A percentile compares a stretch with the other conserved stretches of the same genome.
These are phyloP conservation scores for Candida tibetensis DNA, from an alignment of 805 yeast species.

Conservation along the genomic window DNA sequence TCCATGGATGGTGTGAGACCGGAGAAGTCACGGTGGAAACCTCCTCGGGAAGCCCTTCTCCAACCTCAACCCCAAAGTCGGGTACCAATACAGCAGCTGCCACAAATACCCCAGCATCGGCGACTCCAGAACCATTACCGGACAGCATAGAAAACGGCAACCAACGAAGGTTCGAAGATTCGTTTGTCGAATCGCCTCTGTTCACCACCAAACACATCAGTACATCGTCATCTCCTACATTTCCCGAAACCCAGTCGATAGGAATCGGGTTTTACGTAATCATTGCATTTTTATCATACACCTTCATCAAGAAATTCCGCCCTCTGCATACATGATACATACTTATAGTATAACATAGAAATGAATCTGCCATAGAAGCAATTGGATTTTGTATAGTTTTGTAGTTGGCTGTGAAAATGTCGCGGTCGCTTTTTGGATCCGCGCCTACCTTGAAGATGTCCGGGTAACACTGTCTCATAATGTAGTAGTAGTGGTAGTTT, in stretches of 20 bases:
- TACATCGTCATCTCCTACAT: not conserved
- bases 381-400: not conserved
- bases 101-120: slow-evolving; percentile 6
- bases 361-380: not conserved
- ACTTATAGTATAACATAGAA: not conserved
- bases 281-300: slow-evolving; percentile 16
- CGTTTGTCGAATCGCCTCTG: not conserved
- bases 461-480: not conserved
- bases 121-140: slow-evolving; percentile 16
- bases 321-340: not conserved
- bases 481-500: too few relatives aligned
- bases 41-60: slow-evolving; percentile 5
- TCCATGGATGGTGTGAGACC: slow-evolving; percentile 64
- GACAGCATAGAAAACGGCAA: slow-evolving; percentile 18
- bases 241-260: slow-evolving; percentile 11
- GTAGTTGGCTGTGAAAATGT: not conserved
- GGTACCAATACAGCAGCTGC: slow-evolving; percentile 6
- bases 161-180: not conserved
- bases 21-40: slow-evolving; percentile 36
- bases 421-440: not conserved
- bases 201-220: not conserved
- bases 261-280: slow-evolving; percentile 19
- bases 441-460: too few relatives aligned
- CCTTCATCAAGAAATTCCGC: slow-evolving; percentile 13
- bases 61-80: slow-evolving; percentile 5